These are phyloP conservation scores for Fusarium longipes DNA, from an alignment of 2,329 filamentous ascomycete species.

Conservation along the genomic window DNA sequence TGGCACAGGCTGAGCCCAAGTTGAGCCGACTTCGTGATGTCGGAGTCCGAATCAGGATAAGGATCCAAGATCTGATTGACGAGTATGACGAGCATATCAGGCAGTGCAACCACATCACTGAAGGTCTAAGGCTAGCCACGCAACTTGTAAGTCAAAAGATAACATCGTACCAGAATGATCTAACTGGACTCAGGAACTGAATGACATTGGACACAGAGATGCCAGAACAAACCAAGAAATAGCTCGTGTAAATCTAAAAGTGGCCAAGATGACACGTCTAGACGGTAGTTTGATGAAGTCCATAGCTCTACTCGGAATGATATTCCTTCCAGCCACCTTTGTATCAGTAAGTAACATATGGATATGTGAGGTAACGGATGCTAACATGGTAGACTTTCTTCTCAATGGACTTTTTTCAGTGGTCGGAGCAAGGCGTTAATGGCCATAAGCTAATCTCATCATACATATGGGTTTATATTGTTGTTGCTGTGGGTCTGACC, in stretches of 20 bases:
- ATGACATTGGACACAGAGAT: not conserved
- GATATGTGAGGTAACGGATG: not conserved
- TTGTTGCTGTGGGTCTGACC: slow-evolving; percentile 3
- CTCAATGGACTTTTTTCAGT: slow-evolving; percentile 14
- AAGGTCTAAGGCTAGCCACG: not conserved
- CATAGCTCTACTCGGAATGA: not conserved
- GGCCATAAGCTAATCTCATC: fast-evolving
- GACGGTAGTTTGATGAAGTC: slow-evolving; percentile 13
- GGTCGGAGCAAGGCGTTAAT: not conserved
- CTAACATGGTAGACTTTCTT: not conserved
- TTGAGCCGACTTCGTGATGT: not conserved
- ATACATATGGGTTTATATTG: slow-evolving; percentile 3
- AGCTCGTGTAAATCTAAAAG: not conserved
- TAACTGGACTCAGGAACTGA: not conserved
- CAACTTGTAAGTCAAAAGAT: not conserved
- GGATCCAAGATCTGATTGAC: not conserved
- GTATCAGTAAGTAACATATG: not conserved
- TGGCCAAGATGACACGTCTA: not conserved
- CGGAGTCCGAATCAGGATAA: not conserved
- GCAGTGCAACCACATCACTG: not conserved
- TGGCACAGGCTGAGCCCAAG: fast-evolving
- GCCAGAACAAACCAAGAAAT: slow-evolving; percentile 3
- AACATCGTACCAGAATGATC: too few species aligned
- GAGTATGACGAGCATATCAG: slow-evolving; percentile 15
- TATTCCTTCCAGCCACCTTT: slow-evolving; percentile 13